Evolutionary conservation across 306 rosid genomes (phyloP), one percentile per base, ranked within the genome.

Genomic region (Malus asiatica): DNA sequence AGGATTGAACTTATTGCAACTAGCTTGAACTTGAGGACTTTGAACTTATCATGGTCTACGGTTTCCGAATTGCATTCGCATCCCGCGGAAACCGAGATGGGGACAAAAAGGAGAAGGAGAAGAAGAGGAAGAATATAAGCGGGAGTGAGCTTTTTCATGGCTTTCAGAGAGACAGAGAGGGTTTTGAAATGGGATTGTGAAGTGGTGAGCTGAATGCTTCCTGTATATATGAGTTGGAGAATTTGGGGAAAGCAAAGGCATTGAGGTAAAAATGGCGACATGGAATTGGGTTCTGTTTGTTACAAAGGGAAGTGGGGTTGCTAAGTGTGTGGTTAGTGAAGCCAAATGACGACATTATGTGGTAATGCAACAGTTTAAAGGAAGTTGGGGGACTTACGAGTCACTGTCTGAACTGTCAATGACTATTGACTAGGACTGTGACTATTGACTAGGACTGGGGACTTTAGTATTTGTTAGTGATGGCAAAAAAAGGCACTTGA

Each of bases 1-100:
- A 84, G 86, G 60, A 87, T 77, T 76, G 90, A 60, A 75, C 85
- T 73, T 46, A 86, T 72, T 57, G 90, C 90, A 11, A 83, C 76
- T 15, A 88, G 60, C 78, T 90, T 90, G 85, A 76, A 84, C 63
- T 79, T 83, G 19, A 84, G 78, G 66, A 88, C 88, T 48, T 75
- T 44, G 33, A 85, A 78, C 65, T 23, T 79, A 45, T 79, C 83
- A 7, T 77, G 76, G 62, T 73, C 35, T 38, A 35, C 71, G 16
- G 59, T 63, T 53, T 73, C 77, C 25, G 16, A 45, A 19, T 68
- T 88, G 46, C 79, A 77, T 0, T 30, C 66, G 72, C 83, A 81
- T 82, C 81, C 70, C 45, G 84, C 81, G 9, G 71, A 80, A 76
- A 74, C 86, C 23, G 65, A 40, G 59, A 77, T 42, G 66, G 85